These are phyloP conservation scores for Paracorniculantispora psalliotae DNA, from an alignment of 2,329 filamentous ascomycete genomes.

Conservation along the genomic window DNA sequence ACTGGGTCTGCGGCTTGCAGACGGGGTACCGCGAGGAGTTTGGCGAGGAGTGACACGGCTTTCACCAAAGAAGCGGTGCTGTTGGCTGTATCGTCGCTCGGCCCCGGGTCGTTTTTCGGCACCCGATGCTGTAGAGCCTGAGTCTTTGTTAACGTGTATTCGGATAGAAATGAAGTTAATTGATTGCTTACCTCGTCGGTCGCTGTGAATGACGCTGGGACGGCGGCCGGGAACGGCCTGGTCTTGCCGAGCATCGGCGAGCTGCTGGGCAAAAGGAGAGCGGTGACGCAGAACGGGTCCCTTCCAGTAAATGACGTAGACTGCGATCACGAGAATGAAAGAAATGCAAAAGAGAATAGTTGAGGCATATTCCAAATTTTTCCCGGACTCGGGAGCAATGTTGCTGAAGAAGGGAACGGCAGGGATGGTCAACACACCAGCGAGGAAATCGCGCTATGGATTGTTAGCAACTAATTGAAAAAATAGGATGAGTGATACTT, in stretches of 20 bases:
- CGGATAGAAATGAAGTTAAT: not conserved
- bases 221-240: conserved; percentile 24
- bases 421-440: conserved; percentile 65
- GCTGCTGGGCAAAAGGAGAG: conserved; percentile 60
- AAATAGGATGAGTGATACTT: not conserved
- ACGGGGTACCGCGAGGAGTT: conserved; percentile 34
- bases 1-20: conserved; percentile 30
- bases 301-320: conserved; percentile 63
- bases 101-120: conserved; percentile 17
- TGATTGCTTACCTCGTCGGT: conserved; percentile 8
- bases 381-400: conserved; percentile 41
- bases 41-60: conserved; percentile 34
- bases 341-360: conserved; percentile 62
- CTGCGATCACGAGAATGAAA: conserved; percentile 54
- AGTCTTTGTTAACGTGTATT: conserved; percentile 12
- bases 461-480: not conserved
- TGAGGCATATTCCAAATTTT: conserved; percentile 54
- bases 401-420: conserved; percentile 60
- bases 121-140: conserved; percentile 22
- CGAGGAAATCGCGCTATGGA: conserved; percentile 58
- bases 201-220: conserved; percentile 23
- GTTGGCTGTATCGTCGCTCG: conserved; percentile 32
- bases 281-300: conserved; percentile 55
- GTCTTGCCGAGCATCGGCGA: conserved; percentile 41
- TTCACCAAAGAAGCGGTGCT: conserved; percentile 38